These are phyloP conservation scores for Cynara cardunculus DNA, from an alignment of 129 eudicot species.

Conservation along the genomic window DNA sequence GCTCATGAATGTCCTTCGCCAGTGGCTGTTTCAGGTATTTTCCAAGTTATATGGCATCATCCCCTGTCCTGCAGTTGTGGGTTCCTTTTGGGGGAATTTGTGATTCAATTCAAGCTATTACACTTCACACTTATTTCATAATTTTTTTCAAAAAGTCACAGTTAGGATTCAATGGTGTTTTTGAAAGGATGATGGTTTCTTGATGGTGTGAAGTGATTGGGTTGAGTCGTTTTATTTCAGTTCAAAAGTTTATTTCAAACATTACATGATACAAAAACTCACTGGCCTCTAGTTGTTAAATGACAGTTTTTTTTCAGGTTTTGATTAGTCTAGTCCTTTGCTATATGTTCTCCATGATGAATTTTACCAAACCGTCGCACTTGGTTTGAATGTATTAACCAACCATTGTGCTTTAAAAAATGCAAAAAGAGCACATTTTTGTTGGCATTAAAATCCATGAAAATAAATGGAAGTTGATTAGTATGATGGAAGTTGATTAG, in stretches of 20 bases:
- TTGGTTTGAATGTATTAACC: not conserved
- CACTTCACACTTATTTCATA: not conserved
- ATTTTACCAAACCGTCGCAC: not conserved
- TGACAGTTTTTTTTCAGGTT: not conserved
- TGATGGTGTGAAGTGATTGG: not conserved
- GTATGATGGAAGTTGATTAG: not conserved
- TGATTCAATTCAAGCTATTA: not conserved
- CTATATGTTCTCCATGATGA: not conserved
- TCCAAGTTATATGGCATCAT: not conserved
- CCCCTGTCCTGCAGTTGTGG: not conserved
- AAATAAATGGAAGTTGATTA: not conserved
- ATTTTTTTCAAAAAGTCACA: not conserved
- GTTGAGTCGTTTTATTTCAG: not conserved
- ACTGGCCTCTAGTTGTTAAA: not conserved
- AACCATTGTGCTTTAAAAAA: not conserved
- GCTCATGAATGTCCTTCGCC: constrained; percentile 5
- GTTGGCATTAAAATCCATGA: not conserved
- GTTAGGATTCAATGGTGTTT: not conserved
- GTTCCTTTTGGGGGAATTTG: not conserved
- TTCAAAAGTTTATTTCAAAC: not conserved
- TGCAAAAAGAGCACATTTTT: not conserved
- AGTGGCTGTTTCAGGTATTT: constrained; percentile 24
- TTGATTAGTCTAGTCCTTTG: not conserved
- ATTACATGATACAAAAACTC: not conserved
- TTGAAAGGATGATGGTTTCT: not conserved